These are phyloP conservation scores for Talaromyces sp. DNA, from an alignment of 2,329 filamentous ascomycete species.

Conservation along the genomic window DNA sequence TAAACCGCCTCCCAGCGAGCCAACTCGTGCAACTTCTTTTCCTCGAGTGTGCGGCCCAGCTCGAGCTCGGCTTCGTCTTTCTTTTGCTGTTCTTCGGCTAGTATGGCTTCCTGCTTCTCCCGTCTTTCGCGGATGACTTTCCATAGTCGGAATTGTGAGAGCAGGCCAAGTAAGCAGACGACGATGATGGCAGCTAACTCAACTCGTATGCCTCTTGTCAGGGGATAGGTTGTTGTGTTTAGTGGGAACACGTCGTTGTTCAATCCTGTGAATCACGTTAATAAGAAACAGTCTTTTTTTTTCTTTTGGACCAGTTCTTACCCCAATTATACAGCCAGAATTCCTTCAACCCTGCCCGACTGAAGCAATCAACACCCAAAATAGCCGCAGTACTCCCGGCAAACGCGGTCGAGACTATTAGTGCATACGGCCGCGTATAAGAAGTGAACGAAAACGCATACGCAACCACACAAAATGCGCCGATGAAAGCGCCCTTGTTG, in stretches of 20 bases:
- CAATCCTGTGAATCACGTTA: slow-evolving; percentile 44
- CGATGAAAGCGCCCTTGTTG: slow-evolving; percentile 70
- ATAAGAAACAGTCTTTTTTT: slow-evolving; percentile 9
- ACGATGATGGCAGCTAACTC: slow-evolving; percentile 76
- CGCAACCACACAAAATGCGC: slow-evolving; percentile 60
- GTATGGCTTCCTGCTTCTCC: slow-evolving; percentile 41
- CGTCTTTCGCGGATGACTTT: slow-evolving; percentile 61
- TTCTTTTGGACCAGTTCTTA: slow-evolving; percentile 30
- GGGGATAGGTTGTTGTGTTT: slow-evolving; percentile 69
- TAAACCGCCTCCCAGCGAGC: slow-evolving; percentile 72
- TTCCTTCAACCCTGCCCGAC: slow-evolving; percentile 83
- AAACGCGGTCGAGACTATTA: slow-evolving; percentile 75
- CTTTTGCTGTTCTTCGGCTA: slow-evolving; percentile 51
- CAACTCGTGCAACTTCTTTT: slow-evolving; percentile 40
- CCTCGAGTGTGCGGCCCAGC: slow-evolving; percentile 56
- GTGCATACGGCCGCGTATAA: slow-evolving; percentile 69
- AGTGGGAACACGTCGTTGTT: slow-evolving; percentile 78
- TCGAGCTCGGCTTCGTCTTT: slow-evolving; percentile 62
- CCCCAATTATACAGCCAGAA: slow-evolving; percentile 94
- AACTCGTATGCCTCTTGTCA: slow-evolving; percentile 80
- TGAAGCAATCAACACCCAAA: slow-evolving; percentile 87
- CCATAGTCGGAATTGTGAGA: slow-evolving; percentile 85
- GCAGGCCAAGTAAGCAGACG: slow-evolving; percentile 66
- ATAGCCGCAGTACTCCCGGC: slow-evolving; percentile 73
- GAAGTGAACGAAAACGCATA: slow-evolving; percentile 75